These are phyloP conservation scores for Xeromyces bisporus DNA, from an alignment of 495 filamentous ascomycete genomes.

Conservation along the genomic window DNA sequence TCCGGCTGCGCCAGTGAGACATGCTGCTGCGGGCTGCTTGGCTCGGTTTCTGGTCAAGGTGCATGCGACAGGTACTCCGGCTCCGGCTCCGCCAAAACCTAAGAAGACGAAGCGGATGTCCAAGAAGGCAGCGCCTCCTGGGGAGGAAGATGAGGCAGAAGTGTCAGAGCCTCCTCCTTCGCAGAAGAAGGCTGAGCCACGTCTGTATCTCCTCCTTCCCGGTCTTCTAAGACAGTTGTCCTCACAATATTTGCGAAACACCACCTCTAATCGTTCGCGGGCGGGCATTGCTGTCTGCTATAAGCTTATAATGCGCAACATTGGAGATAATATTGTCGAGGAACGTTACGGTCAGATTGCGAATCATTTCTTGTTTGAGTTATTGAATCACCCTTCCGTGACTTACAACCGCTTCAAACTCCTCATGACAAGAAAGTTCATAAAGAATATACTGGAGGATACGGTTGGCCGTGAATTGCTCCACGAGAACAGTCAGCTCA, in stretches of 20 bases:
- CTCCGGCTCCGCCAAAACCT: constrained; percentile 40
- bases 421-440: constrained; percentile 68
- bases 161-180: constrained; percentile 56
- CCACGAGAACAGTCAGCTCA: constrained; percentile 71
- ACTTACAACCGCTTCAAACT: constrained; percentile 76
- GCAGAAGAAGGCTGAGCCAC: constrained; percentile 48
- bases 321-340: constrained; percentile 65
- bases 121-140: constrained; percentile 48
- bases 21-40: constrained; percentile 76
- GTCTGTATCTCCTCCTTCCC: constrained; percentile 52
- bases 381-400: constrained; percentile 61
- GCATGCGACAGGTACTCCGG: constrained; percentile 46
- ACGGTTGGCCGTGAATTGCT: constrained; percentile 68
- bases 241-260: constrained; percentile 59
- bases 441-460: constrained; percentile 69
- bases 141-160: constrained; percentile 55
- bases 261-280: constrained; percentile 63
- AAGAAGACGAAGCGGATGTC: constrained; percentile 58
- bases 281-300: constrained; percentile 82
- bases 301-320: constrained; percentile 51
- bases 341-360: constrained; percentile 63
- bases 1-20: constrained; percentile 50
- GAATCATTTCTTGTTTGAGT: constrained; percentile 60
- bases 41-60: constrained; percentile 61
- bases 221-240: constrained; percentile 75